Base-by-base conservation (phyloP, 345 rosid genomes). In the Aethionema arabicum region DNA sequence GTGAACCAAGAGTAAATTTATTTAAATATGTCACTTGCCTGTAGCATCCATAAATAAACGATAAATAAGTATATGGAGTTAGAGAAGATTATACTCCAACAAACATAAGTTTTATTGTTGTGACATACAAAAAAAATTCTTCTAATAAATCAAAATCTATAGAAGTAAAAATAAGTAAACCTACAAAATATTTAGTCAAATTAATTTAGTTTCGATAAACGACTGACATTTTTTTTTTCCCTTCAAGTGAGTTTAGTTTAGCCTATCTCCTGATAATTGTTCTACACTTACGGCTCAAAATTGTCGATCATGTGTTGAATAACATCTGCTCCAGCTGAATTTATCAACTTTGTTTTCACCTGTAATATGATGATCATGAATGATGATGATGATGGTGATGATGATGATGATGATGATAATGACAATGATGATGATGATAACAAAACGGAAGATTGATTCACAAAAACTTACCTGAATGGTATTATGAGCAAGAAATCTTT, bases 281-380 rank as follows among this genome's bases (percentile, higher is more conserved):
- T n/a, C 10, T 14, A 35, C 36, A 8, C 27, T 70, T 71, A 85
- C 11, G 81, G 52, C 39, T 59, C 62, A 70, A 88, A 85, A 65
- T 76, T 79, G 80, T 91, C 95, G 27, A 86, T 68, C 88, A 91
- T 82, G 69, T 88, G 95, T 72, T 79, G 83, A 65, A 91, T 49
- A 61, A 91, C 96, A 61, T 85, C 95, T 11, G 81, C 85, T 43
- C 95, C 96, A n/a, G 82, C 87, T 8, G 91, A 83, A 68, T 84
- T 80, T 27, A 86, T 38, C 56, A 79, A 69, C 44, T 66, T 57
- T 49, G 52, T 67, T 66, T 80, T 84, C 56, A 86, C 96, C 95
- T 91, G 91, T 33, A 66, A 40, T 46, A n/a, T n/a, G n/a, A n/a
- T n/a, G n/a, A n/a, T n/a, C n/a, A n/a, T 8, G n/a, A 33, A 21